phyloP scores from a whole-genome alignment of 2,329 filamentous ascomycete species.

The Helotiales sp. region DNA sequence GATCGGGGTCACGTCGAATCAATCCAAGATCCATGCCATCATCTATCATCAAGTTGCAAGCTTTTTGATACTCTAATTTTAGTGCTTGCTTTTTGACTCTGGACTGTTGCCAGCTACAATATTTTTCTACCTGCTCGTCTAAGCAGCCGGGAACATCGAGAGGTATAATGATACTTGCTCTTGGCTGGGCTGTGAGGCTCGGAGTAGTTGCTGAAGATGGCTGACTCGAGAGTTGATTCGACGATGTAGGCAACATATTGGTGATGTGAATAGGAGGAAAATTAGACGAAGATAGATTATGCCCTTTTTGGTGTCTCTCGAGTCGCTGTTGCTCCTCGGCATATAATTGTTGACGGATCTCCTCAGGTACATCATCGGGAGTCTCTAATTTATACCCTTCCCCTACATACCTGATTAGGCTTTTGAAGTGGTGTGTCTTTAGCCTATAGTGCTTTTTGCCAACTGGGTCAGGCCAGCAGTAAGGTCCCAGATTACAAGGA shows the following conservation, averaged over 20 bases:
- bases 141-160: slow-evolving; percentile 35
- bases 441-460: neutral
- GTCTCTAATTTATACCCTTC: slow-evolving; percentile 15
- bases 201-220: too few relatives aligned
- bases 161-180: too few relatives aligned
- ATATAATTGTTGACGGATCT: slow-evolving; percentile 21
- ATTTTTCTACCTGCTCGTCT: slow-evolving; percentile 35
- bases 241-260: neutral
- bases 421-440: neutral
- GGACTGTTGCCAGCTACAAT: slow-evolving; percentile 40
- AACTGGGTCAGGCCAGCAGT: neutral
- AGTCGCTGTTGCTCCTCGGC: slow-evolving; percentile 27
- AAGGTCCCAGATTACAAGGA: neutral
- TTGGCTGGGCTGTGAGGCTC: too few relatives aligned
- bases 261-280: slow-evolving; percentile 16
- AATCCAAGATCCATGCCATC: slow-evolving; percentile 40
- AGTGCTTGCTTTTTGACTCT: slow-evolving; percentile 30
- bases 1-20: slow-evolving; percentile 41
- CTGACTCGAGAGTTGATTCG: too few relatives aligned
- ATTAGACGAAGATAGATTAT: neutral
- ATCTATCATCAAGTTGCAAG: slow-evolving; percentile 34
- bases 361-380: slow-evolving; percentile 22
- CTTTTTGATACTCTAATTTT: slow-evolving; percentile 39
- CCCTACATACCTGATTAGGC: neutral
- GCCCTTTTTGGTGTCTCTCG: neutral